Conservation (phyloP, 2,329 filamentous ascomycete genomes). For the Aspergillus ochraceoroseus region DNA sequence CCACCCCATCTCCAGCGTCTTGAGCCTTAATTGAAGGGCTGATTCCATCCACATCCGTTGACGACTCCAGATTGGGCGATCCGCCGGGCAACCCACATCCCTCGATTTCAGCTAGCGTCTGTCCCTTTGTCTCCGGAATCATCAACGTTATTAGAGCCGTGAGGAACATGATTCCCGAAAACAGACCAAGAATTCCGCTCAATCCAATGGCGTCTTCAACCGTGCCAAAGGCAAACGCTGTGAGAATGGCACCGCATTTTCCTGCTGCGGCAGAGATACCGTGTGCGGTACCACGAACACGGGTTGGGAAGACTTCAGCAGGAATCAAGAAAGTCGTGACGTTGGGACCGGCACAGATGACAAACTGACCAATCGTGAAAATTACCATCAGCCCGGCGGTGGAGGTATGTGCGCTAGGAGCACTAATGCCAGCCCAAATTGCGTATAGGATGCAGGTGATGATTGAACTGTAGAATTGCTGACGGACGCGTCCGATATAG, state of each 20-base stretch:
- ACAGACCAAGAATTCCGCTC: background rate
- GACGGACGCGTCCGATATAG: constrained; percentile 3
- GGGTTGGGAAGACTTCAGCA: constrained; percentile 88
- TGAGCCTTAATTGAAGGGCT: too few relatives aligned
- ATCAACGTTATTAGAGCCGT: background rate
- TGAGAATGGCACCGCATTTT: constrained; percentile 79
- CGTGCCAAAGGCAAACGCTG: constrained; percentile 31
- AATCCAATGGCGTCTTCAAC: background rate
- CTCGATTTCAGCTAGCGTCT: background rate
- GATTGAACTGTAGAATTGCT: constrained; percentile 1
- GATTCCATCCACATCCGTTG: too few relatives aligned
- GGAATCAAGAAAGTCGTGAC: constrained; percentile 91
- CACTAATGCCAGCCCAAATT: constrained; percentile 4
- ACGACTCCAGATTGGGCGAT: too few relatives aligned
- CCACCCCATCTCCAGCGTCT: too few relatives aligned
- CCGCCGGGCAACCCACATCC: too few relatives aligned
- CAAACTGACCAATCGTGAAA: constrained; percentile 1
- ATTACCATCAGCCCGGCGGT: constrained; percentile 1
- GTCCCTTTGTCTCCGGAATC: constrained; percentile 1
- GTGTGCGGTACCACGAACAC: constrained; percentile 85
- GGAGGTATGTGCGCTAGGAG: constrained; percentile 1
- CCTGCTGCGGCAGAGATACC: constrained; percentile 88
- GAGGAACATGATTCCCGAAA: constrained; percentile 3
- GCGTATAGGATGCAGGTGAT: constrained; percentile 1
- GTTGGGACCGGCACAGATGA: constrained; percentile 62